Conservation (phyloP, 2,329 filamentous ascomycete genomes). For the Botrytis sinoallii region DNA sequence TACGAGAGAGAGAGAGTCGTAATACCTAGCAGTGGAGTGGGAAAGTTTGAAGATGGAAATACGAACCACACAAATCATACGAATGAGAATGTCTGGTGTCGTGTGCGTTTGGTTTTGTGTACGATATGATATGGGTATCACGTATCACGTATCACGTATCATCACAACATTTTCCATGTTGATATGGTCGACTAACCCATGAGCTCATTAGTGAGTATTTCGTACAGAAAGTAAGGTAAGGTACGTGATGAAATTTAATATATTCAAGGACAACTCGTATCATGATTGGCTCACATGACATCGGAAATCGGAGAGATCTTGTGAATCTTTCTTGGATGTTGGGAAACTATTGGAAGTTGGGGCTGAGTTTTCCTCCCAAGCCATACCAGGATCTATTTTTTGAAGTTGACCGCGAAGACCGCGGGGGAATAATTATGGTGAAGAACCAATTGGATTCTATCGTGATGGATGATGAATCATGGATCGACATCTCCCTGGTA, state of each 20-base stretch:
- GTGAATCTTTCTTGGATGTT: constrained; percentile 1
- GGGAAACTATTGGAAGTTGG: not conserved
- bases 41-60: not conserved
- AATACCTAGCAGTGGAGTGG: not conserved
- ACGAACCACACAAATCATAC: not conserved
- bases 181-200: not conserved
- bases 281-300: not conserved
- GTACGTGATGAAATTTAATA: not conserved
- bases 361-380: not conserved
- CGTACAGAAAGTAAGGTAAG: constrained; percentile 6
- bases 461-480: not conserved
- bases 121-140: not conserved
- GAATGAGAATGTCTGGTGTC: not conserved
- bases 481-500: not conserved
- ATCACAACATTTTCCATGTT: not conserved
- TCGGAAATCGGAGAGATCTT: not conserved
- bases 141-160: not conserved
- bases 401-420: constrained; percentile 17
- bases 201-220: not conserved
- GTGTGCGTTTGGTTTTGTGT: not conserved
- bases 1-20: not conserved
- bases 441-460: not conserved
- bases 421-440: constrained; percentile 5
- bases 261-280: not conserved
- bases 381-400: constrained; percentile 18